A percentile compares a stretch with the other conserved stretches of the same genome.
Conservation (phyloP, 1,139 yeast genomes). For the Kodamaea plutei region DNA sequence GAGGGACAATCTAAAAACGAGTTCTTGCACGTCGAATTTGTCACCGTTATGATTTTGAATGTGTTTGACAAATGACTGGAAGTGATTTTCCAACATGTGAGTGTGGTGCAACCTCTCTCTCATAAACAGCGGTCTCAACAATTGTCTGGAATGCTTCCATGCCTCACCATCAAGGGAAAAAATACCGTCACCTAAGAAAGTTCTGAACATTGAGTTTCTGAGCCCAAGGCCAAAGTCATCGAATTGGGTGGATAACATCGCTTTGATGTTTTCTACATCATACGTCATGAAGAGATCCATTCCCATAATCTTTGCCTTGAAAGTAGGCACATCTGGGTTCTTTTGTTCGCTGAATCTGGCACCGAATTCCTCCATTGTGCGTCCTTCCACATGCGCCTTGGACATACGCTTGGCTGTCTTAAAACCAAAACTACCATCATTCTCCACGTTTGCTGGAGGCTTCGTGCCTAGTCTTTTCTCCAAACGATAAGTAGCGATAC, state of each 20-base stretch:
- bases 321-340: constrained; percentile 9
- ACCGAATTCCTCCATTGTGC: constrained; percentile 10
- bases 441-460: constrained; percentile 3
- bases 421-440: constrained; percentile 12
- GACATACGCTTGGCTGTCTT: constrained; percentile 2
- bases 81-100: constrained; percentile 42
- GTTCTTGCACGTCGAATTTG: constrained; percentile 33
- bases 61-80: constrained; percentile 34
- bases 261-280: constrained; percentile 30
- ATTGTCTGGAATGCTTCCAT: constrained; percentile 55
- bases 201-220: constrained; percentile 39
- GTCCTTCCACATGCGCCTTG: constrained; percentile 11
- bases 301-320: constrained; percentile 13
- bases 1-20: constrained; percentile 36
- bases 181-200: constrained; percentile 53
- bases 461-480: constrained; percentile 9
- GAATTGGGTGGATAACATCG: constrained; percentile 41
- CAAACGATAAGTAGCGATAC: constrained; percentile 2
- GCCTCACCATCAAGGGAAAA: constrained; percentile 53
- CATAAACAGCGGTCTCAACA: constrained; percentile 57
- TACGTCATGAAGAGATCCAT: constrained; percentile 11
- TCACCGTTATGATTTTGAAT: constrained; percentile 20
- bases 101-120: constrained; percentile 54
- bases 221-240: constrained; percentile 50
- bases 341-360: constrained; percentile 6